phyloP scores from a whole-genome alignment of 2,329 filamentous ascomycete species.

The Paraconiothyrium sp. region DNA sequence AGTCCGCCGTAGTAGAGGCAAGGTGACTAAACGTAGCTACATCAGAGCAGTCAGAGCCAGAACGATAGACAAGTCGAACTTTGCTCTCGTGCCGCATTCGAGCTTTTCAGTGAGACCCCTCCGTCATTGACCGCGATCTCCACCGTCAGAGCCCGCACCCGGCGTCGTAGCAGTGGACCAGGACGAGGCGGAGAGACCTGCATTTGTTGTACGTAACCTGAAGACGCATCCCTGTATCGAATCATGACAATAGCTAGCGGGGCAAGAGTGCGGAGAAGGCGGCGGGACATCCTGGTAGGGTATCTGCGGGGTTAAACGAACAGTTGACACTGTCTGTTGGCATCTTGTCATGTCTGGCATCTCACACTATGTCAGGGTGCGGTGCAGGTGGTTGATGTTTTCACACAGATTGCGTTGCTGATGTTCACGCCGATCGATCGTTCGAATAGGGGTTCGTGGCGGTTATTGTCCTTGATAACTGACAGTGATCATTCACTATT shows the following conservation, averaged over 20 bases:
- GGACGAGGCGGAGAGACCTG: background rate
- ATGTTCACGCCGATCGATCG: background rate
- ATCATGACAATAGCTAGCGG: background rate
- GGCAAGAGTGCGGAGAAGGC: constrained; percentile 4
- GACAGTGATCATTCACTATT: background rate
- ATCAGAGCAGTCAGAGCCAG: background rate
- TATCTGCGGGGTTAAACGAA: background rate
- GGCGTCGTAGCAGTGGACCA: background rate
- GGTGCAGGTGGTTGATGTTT: background rate
- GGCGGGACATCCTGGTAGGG: background rate
- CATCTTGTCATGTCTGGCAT: background rate
- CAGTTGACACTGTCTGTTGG: background rate
- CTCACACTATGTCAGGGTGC: background rate
- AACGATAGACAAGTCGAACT: background rate
- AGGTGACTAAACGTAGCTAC: constrained; percentile 20
- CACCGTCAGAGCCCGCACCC: background rate
- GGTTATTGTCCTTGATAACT: background rate
- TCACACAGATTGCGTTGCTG: background rate
- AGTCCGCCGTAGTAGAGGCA: constrained; percentile 19
- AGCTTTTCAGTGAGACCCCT: background rate
- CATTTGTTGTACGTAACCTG: background rate
- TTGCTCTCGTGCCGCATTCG: background rate
- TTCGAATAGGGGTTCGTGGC: background rate
- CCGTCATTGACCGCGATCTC: background rate
- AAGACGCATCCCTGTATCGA: background rate